Conservation (phyloP, 2,329 filamentous ascomycete genomes). For the Diaporthe citrichinensis region DNA sequence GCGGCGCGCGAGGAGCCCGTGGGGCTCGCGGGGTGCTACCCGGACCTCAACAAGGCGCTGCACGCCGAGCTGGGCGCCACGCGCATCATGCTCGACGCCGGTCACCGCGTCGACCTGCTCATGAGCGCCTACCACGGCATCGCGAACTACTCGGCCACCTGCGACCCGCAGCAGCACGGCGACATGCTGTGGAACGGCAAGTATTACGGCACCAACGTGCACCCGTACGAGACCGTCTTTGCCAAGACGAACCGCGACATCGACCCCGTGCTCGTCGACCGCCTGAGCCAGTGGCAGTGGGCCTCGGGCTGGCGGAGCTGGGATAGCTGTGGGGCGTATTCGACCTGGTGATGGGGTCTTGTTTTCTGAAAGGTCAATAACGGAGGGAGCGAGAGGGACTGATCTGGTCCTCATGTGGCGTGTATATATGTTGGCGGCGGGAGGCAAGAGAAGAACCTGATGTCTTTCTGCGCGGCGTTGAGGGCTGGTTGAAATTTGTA, state of each 20-base stretch:
- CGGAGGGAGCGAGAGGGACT: not conserved
- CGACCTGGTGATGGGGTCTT: constrained; percentile 30
- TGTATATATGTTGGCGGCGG: not conserved
- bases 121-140: constrained; percentile 50
- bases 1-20: constrained; percentile 47
- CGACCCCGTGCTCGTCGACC: constrained; percentile 47
- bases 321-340: constrained; percentile 43
- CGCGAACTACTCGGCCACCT: constrained; percentile 44
- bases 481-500: not conserved
- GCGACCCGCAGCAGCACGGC: constrained; percentile 41
- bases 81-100: constrained; percentile 46
- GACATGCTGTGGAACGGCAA: constrained; percentile 48
- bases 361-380: not conserved
- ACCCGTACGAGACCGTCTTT: constrained; percentile 56
- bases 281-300: constrained; percentile 50
- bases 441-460: not conserved
- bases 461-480: constrained; percentile 11
- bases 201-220: constrained; percentile 52
- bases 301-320: constrained; percentile 45
- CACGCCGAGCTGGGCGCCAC: constrained; percentile 52
- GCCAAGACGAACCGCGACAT: constrained; percentile 51
- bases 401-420: no score
- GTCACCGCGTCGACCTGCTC: constrained; percentile 53
- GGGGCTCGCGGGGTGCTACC: constrained; percentile 50
- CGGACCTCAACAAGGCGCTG: constrained; percentile 46